Base-by-base conservation (phyloP, 176 grass and related monocot genomes). In the Oryza meyeriana region DNA sequence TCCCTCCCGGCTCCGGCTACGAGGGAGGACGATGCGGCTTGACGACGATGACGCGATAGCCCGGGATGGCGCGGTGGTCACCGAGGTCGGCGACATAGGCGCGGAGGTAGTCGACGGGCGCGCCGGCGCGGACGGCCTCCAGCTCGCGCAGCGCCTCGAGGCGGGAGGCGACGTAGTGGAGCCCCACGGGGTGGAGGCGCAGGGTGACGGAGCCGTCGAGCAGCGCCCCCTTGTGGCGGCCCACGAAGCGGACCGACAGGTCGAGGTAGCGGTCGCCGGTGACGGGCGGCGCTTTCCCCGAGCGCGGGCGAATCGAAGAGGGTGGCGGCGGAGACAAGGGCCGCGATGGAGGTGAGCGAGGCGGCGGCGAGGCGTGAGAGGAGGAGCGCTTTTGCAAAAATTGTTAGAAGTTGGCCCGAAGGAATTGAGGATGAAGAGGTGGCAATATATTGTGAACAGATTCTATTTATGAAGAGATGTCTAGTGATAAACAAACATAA, bases 51-150 rank as follows among this genome's bases (percentile, higher is more conserved):
- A 99, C n/a, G 87, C 32, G 91, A 88, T 41, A 99, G 88, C 83
- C n/a, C n/a, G n/a, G n/a, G n/a, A n/a, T n/a, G n/a, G 91, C 93
- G 40, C 91, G 93, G 97, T 99, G 91, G 85, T 99, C 97, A 9
- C 93, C 97, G 67, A 95, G 87, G 81, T 96, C 97, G 62, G 93
- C 89, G 42, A 96, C 97, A 69, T 99, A 99, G 73, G 91, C 91
- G 75, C 93, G 90, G 72, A 99, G 96, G 87, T 99, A 99, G 83
- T 99, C 93, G 76, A 98, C 95, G 3, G 92, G 95, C 62, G 95
- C 92, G 8, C 89, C 82, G n/a, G 95, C 91, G 68, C 94, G 81
- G 25, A 98, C 90, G n/a, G 84, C 91, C 86, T 98, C 95, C 39
- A 95, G 87, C 88, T 98, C 95, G 52, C 82, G 84, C 62, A 98